These are phyloP conservation scores for Neofusicoccum sp. DNA, from an alignment of 2,329 filamentous ascomycete genomes.

Conservation along the genomic window DNA sequence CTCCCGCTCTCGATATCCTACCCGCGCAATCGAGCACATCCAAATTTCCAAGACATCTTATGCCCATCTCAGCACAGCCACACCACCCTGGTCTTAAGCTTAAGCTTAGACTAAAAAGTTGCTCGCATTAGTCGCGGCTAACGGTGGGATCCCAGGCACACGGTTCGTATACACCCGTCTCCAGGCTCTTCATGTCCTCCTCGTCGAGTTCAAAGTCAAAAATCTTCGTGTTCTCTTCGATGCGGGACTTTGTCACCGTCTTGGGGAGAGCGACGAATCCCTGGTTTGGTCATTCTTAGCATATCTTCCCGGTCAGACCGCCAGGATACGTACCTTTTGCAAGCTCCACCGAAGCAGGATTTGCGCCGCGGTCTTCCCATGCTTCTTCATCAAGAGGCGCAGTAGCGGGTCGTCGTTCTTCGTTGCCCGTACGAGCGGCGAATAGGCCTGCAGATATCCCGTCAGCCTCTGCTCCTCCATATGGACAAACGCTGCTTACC, in stretches of 20 bases:
- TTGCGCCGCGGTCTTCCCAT: constrained; percentile 61
- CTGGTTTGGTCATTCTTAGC: constrained; percentile 32
- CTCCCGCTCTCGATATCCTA: not conserved
- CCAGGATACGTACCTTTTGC: constrained; percentile 51
- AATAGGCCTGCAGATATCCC: constrained; percentile 43
- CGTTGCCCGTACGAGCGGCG: constrained; percentile 47
- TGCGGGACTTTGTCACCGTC: constrained; percentile 61
- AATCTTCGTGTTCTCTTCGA: constrained; percentile 62
- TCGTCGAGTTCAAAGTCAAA: constrained; percentile 62
- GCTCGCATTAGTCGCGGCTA: constrained; percentile 33
- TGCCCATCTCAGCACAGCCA: not conserved
- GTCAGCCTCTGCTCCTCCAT: not conserved
- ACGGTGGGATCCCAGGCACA: constrained; percentile 62
- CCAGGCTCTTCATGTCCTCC: constrained; percentile 61
- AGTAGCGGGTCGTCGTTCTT: constrained; percentile 58
- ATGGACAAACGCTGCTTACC: constrained; percentile 23
- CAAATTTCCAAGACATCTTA: not conserved
- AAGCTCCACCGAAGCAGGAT: constrained; percentile 61
- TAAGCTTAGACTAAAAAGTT: not conserved
- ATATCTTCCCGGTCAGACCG: not conserved
- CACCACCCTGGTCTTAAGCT: not conserved
- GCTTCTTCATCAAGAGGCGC: constrained; percentile 55
- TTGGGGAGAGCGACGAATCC: constrained; percentile 66
- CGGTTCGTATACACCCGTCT: constrained; percentile 58
- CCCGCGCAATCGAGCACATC: not conserved